Base-by-base conservation (phyloP, 2,329 filamentous ascomycete species). In the Ophiostoma piceae region DNA sequence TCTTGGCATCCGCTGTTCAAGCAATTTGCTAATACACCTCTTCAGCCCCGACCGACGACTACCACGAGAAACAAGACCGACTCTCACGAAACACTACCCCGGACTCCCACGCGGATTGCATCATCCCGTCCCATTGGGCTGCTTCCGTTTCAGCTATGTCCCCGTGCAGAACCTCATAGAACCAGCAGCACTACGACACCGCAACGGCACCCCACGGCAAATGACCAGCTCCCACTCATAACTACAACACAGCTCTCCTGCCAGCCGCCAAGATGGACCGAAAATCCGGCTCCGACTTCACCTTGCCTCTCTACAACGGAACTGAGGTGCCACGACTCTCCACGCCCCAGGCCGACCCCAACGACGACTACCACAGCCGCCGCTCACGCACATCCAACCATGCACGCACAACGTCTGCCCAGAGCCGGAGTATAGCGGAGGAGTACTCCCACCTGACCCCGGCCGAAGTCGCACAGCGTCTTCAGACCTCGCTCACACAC, bases 401-500 rank as follows among this genome's bases (percentile, higher is more conserved):
- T 65, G 66, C 65, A 37, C 74, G 75, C 73, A 76, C 72, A n/a
- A 68, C 73, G 16, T 72, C 70, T 60, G 68, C 69, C 14, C 74
- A 87, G 68, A 73, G 73, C 37, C 71, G 74, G 84, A 82, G 78
- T 68, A 78, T 85, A 64, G 87, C 88, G 70, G 86, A 89, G 71
- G 83, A 87, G 69, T 90, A 82, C 76, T 84, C 87, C 37, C 82
- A 87, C 76, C 85, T 97, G 77, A 90, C 88, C n/a, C 85, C 90
- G 26, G 84, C 89, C 76, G 91, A 97, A 79, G 90, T 91, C 12
- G 93, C 92, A 64, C 84, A 88, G 69, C 88, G 87, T 73, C 83
- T 98, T 69, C 85, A 89, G 73, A 96, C 94, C 3, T 97, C 94
- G n/a, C 82, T 97, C 35, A 88, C 85, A 16, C 86, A 92, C 76